phyloP scores from a whole-genome alignment of 176 grass and related monocot genomes.

The Avena atlantica region DNA sequence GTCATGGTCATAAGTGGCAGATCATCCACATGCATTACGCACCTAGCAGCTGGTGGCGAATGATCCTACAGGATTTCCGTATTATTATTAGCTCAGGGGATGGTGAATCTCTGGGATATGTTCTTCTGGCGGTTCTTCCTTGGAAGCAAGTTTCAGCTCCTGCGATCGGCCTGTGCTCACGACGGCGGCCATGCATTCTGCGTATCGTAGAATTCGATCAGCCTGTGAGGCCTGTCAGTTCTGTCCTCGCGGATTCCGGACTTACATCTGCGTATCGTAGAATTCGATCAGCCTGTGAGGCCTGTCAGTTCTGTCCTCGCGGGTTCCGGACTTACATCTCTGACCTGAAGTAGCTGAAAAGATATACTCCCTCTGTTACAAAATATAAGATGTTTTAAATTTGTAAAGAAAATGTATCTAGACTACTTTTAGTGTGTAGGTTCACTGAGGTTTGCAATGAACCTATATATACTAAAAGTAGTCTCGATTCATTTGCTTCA shows the following conservation, averaged over 20 bases:
- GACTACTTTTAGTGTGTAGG: too few species aligned
- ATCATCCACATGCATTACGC: constrained; percentile 19
- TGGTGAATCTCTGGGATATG: constrained; percentile 17
- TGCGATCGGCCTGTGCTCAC: not conserved
- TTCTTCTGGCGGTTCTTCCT: constrained; percentile 12
- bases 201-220: not conserved
- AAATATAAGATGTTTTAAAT: too few species aligned
- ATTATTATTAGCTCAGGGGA: not conserved
- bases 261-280: not conserved
- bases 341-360: not conserved
- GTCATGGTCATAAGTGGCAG: constrained; percentile 10
- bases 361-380: too few species aligned
- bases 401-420: too few species aligned
- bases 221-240: constrained; percentile 10
- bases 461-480: too few species aligned
- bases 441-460: too few species aligned
- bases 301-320: not conserved
- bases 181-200: not conserved
- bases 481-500: too few species aligned
- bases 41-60: constrained; percentile 28
- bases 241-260: not conserved
- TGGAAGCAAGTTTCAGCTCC: constrained; percentile 17
- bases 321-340: not conserved
- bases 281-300: not conserved
- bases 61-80: constrained; percentile 10